Evolutionary conservation across 1,284 basidiomycete species (phyloP).

Genomic region (Moesziomyces globuligerus): DNA sequence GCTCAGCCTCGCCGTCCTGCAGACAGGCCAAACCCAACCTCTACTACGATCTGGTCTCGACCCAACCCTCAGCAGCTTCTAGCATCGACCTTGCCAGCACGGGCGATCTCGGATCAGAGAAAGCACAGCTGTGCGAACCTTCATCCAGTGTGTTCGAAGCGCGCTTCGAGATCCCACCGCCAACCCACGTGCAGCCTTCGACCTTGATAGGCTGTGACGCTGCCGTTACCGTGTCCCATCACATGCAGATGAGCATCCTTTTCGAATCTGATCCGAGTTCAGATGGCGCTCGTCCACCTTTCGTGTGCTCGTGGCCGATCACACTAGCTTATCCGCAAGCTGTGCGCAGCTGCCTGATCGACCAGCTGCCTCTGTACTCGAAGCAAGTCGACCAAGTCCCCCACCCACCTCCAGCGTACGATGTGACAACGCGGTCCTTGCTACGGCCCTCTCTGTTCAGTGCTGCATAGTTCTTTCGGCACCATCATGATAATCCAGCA

Average conservation of each 20-base stretch:
- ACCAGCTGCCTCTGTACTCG: conserved; percentile 5
- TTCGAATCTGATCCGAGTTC: not conserved
- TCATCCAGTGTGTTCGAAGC: not conserved
- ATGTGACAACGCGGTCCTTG: too few relatives aligned
- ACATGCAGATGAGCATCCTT: conserved; percentile 3
- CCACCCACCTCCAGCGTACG: not conserved
- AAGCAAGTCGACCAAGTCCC: not conserved
- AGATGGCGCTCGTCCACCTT: not conserved
- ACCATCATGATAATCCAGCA: too few relatives aligned
- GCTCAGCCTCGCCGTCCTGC: not conserved
- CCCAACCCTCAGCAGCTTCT: too few relatives aligned
- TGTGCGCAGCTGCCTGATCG: not conserved
- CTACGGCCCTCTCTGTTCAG: too few relatives aligned
- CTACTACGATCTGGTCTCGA: not conserved
- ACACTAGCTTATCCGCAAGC: conserved; percentile 10
- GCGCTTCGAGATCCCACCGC: not conserved
- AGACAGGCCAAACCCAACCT: conserved; percentile 5
- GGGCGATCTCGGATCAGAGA: not conserved
- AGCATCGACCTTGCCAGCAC: too few relatives aligned
- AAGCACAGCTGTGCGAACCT: not conserved
- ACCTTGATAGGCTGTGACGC: not conserved
- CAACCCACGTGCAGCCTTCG: conserved; percentile 3
- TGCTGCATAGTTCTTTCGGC: too few relatives aligned
- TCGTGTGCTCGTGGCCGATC: conserved; percentile 2
- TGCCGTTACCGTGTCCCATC: conserved; percentile 11